Evolutionary conservation across 495 filamentous ascomycete genomes (phyloP).

Genomic region (Staphylotrichum longicolle): DNA sequence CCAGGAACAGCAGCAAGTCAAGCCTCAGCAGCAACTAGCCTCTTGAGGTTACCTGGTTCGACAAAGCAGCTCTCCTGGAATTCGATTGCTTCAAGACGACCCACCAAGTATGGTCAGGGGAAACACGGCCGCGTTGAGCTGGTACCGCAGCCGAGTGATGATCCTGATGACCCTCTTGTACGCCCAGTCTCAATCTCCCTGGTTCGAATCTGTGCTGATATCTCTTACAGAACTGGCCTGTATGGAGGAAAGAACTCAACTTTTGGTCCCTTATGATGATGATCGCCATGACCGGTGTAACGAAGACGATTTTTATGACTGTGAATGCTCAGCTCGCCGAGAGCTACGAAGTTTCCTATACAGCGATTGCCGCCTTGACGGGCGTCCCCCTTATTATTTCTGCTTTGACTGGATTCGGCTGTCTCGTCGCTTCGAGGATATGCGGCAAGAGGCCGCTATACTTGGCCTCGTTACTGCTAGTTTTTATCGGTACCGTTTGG

Average conservation of each 20-base stretch:
- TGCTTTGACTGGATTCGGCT: constrained; percentile 41
- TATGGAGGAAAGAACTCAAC: constrained; percentile 50
- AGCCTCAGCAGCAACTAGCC: constrained; percentile 10
- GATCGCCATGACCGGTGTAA: constrained; percentile 42
- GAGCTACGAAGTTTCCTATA: constrained; percentile 44
- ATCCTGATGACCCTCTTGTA: constrained; percentile 50
- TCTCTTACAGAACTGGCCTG: constrained; percentile 46
- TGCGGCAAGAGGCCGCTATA: constrained; percentile 51
- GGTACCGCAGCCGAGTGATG: constrained; percentile 50
- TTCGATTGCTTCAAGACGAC: constrained; percentile 37
- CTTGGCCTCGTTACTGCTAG: constrained; percentile 39
- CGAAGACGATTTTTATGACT: constrained; percentile 52
- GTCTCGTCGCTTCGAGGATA: constrained; percentile 39
- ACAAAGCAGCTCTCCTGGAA: constrained; percentile 38
- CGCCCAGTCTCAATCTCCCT: constrained; percentile 1
- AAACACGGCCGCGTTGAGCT: constrained; percentile 45
- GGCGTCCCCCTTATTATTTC: constrained; percentile 50
- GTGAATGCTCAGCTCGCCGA: constrained; percentile 44
- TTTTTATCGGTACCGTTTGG: constrained; percentile 49
- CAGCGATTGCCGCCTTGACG: constrained; percentile 45
- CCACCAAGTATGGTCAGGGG: constrained; percentile 48
- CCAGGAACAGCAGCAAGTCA: constrained; percentile 31
- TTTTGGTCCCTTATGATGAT: constrained; percentile 42
- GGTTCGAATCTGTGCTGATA: neutral
- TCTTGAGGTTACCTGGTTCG: constrained; percentile 32